Base-by-base conservation (phyloP, 495 filamentous ascomycete genomes). In the Lentithecium fluviatile region DNA sequence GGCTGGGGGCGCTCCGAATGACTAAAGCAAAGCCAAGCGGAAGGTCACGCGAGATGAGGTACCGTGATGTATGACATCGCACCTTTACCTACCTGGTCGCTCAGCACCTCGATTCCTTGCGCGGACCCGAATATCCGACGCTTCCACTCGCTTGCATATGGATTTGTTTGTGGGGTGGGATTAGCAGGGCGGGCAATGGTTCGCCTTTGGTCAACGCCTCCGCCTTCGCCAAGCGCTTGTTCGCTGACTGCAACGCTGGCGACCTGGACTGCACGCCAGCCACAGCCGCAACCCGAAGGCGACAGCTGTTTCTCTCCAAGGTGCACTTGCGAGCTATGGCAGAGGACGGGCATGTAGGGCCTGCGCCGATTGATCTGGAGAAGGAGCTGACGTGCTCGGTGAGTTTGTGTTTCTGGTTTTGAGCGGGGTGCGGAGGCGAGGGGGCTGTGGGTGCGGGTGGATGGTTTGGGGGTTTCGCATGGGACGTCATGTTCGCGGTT, bases 341-440 rank as follows among this genome's bases (percentile, higher is more conserved):
- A 10, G 74, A 74, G 53, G 69, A 43, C 38, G 57, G 60, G 58
- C 63, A 62, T 46, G 42, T 55, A 3, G 72, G 68, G 13, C 55
- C 72, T 4, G 71, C 66, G n/a, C 52, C 72, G 25, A 69, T 86
- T 43, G 89, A 89, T 69, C 77, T 96, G 50, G 92, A 95, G 75
- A 90, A 87, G 69, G 91, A 97, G 79, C 76, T 97, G 74, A 90
- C 85, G 0, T 97, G 92, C 74, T 95, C 92, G 65, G 91, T 97
- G 81, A 75, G 87, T 80, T 43, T 10, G 40, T 49, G 36, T 32
- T 45, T 56, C 49, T 19, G 29, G n/a, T 19, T 52, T 56, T 36
- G 12, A 20, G 32, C 42, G 45, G 20, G 42, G 46, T 45, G 34
- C 45, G 25, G 7, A 46, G 45, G 13, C 20, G 42, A 32, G 43